Percentiles rank a stretch among this genome's conserved stretches.
Conservation (phyloP, 108 stramenopile species). For the Pseudonitzschia multiseries region DNA sequence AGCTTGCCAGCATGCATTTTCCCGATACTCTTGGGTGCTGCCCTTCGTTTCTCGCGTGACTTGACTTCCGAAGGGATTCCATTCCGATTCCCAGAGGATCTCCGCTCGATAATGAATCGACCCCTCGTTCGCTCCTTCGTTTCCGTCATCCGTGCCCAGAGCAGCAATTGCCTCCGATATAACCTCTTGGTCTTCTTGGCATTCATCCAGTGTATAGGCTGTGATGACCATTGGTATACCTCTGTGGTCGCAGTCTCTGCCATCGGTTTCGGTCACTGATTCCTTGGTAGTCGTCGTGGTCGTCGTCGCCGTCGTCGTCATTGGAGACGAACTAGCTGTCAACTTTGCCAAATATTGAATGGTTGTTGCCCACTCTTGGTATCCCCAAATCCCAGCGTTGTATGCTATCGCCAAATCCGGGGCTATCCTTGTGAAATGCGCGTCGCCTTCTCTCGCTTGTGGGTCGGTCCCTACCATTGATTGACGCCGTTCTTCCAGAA, state of each 20-base stretch:
- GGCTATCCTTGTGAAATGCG: not conserved
- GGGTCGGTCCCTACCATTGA: too few relatives aligned
- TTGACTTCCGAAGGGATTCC: constrained; percentile 72
- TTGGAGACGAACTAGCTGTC: not conserved
- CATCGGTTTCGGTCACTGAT: not conserved
- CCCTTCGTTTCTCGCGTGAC: constrained; percentile 52
- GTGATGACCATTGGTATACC: constrained; percentile 63
- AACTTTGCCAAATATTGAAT: constrained; percentile 38
- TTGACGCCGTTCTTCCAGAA: constrained; percentile 17
- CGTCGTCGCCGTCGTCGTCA: not conserved
- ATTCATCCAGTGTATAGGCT: constrained; percentile 83
- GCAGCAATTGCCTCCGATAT: constrained; percentile 8
- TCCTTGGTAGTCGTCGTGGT: not conserved
- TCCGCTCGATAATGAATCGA: not conserved
- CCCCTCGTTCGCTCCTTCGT: constrained; percentile 26
- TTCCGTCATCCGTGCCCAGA: not conserved
- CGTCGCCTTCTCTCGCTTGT: constrained; percentile 7
- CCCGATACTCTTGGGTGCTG: constrained; percentile 57
- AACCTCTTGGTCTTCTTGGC: constrained; percentile 68
- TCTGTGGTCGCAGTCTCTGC: constrained; percentile 1
- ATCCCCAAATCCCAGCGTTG: constrained; percentile 90
- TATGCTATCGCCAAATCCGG: constrained; percentile 69
- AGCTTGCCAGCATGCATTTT: constrained; percentile 87
- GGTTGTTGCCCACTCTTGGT: constrained; percentile 80
- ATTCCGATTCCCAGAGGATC: constrained; percentile 64